Percentiles rank a stretch among this genome's conserved stretches.
Evolutionary conservation across 2,329 filamentous ascomycete genomes (phyloP).

Genomic region (Sclerotinia minor): DNA sequence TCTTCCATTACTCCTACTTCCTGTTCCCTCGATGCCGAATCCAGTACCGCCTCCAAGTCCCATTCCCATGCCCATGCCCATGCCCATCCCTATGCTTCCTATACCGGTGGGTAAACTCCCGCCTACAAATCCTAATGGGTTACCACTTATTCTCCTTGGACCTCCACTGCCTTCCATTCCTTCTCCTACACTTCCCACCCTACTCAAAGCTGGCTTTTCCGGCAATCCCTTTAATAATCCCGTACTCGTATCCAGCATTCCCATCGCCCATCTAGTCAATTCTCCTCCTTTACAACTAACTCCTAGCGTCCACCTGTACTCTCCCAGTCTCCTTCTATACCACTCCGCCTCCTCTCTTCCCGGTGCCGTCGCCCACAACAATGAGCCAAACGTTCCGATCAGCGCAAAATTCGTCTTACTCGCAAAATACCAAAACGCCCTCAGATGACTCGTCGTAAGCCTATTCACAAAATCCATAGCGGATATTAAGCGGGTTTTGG

Average conservation of each 20-base stretch:
- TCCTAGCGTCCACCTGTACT: conserved; percentile 92
- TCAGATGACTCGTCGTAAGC: conserved; percentile 78
- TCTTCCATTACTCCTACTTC: conserved; percentile 11
- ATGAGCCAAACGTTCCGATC: conserved; percentile 88
- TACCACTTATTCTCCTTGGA: conserved; percentile 5
- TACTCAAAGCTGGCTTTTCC: conserved; percentile 67
- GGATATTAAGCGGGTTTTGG: conserved; percentile 90
- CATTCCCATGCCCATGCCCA: not conserved
- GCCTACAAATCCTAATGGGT: conserved; percentile 13
- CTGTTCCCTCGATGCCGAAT: conserved; percentile 17
- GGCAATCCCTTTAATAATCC: conserved; percentile 68
- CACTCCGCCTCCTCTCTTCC: conserved; percentile 88
- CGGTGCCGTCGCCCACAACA: conserved; percentile 86
- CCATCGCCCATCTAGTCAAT: conserved; percentile 70
- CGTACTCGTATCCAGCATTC: conserved; percentile 72
- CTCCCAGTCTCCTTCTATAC: conserved; percentile 79
- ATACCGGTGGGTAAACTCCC: conserved; percentile 11
- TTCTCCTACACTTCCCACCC: conserved; percentile 45
- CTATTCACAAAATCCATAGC: conserved; percentile 98
- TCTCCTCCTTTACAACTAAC: conserved; percentile 69
- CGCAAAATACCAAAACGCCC: conserved; percentile 91
- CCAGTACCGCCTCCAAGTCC: conserved; percentile 12
- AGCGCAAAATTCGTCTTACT: conserved; percentile 90
- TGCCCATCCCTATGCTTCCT: not conserved
- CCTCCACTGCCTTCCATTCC: conserved; percentile 3